Evolutionary conservation across 1,139 yeast genomes (phyloP), one percentile per base, ranked within the genome.

Genomic region (Pneumocystis murina): DNA sequence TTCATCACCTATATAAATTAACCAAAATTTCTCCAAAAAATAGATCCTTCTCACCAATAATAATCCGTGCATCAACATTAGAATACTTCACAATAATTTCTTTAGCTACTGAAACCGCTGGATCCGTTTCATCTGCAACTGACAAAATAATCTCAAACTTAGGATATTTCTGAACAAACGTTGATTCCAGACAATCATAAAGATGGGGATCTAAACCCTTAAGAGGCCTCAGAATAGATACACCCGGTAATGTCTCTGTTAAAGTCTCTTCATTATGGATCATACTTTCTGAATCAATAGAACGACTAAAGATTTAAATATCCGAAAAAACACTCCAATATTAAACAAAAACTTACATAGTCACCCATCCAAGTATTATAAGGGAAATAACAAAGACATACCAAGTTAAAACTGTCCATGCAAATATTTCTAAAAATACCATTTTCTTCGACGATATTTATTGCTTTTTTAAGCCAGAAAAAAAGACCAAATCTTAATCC

Each of bases 121-220:
- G 82, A 71, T 90, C 96, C 16, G 70, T 66, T 0, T 77, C 75
- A 67, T 80, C 80, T 66, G 85, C 92, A 14, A 88, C 84, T 70
- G 96, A 88, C 70, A 89, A 84, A 7, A 89, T 75, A 65, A 89
- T 79, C 74, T 89, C 95, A 59, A 86, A 74, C 67, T 79, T 80
- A 0, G 92, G 88, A 69, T 87, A 88, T 36, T 80, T 77, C 71
- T 89, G 96, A 61, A 77, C 74, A 68, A 89, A 82, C 10, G 90
- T 82, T 33, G 87, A 81, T 67, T 81, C 82, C 60, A 90, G 75
- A 71, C 96, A 89, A 14, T 80, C 74, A 61, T 79, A 80, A 75
- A 88, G 78, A 68, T 85, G 92, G 0, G 91, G 82, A 72, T 89
- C 97, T 35, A 87, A 76, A 5, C 96, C 96, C 70, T 87, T 87